Base-by-base conservation (phyloP, 2,329 filamentous ascomycete species). In the Colletotrichum destructivum region DNA sequence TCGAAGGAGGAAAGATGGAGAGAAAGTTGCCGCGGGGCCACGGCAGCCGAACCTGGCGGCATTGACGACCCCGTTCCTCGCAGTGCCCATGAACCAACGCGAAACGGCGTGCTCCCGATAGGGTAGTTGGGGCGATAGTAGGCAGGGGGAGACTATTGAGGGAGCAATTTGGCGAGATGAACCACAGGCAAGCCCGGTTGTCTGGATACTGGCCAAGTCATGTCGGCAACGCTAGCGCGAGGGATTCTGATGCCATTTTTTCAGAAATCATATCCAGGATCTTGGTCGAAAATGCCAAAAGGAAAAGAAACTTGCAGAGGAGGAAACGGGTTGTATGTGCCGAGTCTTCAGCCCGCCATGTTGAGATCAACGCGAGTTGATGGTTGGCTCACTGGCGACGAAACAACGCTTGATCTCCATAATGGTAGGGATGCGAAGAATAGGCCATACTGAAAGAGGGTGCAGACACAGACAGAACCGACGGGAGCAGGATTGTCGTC, bases 151-250 rank as follows among this genome's bases (percentile, higher is more conserved):
- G 21, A 60, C 62, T 64, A 69, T 69, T 69, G 65, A 67, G 46
- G 31, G 56, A 47, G 38, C 16, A 55, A 55, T 69, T 72, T 72
- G 69, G 69, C 69, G 69, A 72, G 67, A 72, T 72, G 69, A 72
- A 47, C 38, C 62, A 59, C 54, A 64, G 65, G 18, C 40, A 49
- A 69, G 26, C 69, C 69, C 54, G 42, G 69, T 40, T 40, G 35
- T 54, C 54, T 59, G 59, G 66, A 47, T 63, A 26, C 54, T n/a
- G 16, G 65, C 47, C 60, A 55, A 63, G 21, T 23, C 18, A 38
- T 47, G 46, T 40, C 44, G 69, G 44, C 40, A 21, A 47, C 21
- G 18, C 26, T 69, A 59, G 46, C 21, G 26, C 52, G 23, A 51
- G 26, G 5, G 47, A 46, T 42, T 16, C 38, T 56, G 68, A 56